phyloP scores from a whole-genome alignment of 2,329 filamentous ascomycete genomes.

The Cladosporium cucumerinum region DNA sequence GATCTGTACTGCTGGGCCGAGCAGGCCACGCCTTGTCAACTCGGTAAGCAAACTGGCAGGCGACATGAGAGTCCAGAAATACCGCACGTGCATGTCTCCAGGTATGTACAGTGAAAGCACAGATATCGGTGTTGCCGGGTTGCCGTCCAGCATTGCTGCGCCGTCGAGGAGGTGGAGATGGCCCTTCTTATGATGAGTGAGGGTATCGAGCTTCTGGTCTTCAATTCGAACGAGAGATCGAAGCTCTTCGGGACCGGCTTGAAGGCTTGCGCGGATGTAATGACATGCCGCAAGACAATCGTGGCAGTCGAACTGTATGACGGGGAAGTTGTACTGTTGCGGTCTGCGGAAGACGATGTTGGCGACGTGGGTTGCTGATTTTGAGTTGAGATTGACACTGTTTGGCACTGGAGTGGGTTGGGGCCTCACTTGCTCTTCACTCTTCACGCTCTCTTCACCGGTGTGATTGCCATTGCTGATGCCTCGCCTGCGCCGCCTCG shows the following conservation, averaged over 20 bases:
- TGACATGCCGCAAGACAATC: conserved; percentile 18
- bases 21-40: conserved; percentile 5
- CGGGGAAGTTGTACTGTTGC: conserved; percentile 18
- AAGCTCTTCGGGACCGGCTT: neutral
- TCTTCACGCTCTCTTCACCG: neutral
- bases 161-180: conserved; percentile 22
- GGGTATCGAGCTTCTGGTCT: conserved; percentile 19
- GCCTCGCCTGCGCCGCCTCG: neutral
- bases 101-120: conserved; percentile 24
- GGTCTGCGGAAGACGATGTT: conserved; percentile 1
- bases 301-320: conserved; percentile 19
- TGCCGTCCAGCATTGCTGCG: conserved; percentile 17
- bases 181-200: conserved; percentile 15
- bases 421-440: neutral
- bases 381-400: neutral
- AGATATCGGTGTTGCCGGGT: conserved; percentile 14
- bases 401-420: neutral
- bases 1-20: neutral
- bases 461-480: neutral
- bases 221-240: conserved; percentile 22
- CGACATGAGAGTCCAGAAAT: conserved; percentile 23
- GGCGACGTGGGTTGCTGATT: conserved; percentile 4
- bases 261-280: neutral
- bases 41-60: conserved; percentile 12
- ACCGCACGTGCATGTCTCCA: conserved; percentile 22